Evolutionary conservation across 768 basidiomycete species (phyloP), one percentile per base, ranked within the genome.

Genomic region (Sporobolomyces pararoseus): DNA sequence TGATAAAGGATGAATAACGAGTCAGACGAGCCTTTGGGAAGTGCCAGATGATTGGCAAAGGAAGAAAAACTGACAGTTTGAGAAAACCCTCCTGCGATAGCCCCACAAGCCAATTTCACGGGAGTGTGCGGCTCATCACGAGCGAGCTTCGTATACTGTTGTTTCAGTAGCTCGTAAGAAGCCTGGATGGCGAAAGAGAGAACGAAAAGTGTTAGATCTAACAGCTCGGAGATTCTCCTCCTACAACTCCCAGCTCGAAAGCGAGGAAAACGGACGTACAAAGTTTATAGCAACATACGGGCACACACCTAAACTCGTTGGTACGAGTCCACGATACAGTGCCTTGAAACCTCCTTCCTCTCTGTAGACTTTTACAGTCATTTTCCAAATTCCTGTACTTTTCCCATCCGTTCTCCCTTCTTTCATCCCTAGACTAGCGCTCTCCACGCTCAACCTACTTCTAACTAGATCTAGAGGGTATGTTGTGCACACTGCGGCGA

Each of bases 311-410:
- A 89, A 73, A 14, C 16, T 88, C 0, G 92, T 96, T 17, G 92
- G 86, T 16, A 89, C 81, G 42, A 94, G 78, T 0, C 93, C 95
- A 39, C 92, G 85, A 78, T 98, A 83, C 57, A 99, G 81, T 7
- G 87, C 95, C 58, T 86, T 84, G 17, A 95, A 78, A 1, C 94
- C 94, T 35, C 95, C 95, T 79, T 98, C 95, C 76, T 95, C 94
- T 32, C 86, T 84, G 81, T 93, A 85, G 0, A 71, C 74, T 81
- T 89, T 91, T 73, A 86, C 79, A 0, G 91, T 89, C 95, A 99
- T 99, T 1, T 89, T 89, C 82, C 85, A 82, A 69, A 97, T 88
- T 0, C 82, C 82, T 72, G 79, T 63, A 10, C 66, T 70, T 63
- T 52, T 52, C 17, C 63, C 63, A 44, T 66, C 55, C 7, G 12